These are phyloP conservation scores for Gonium pectorale DNA, from an alignment of 139 green algal species.

Conservation along the genomic window DNA sequence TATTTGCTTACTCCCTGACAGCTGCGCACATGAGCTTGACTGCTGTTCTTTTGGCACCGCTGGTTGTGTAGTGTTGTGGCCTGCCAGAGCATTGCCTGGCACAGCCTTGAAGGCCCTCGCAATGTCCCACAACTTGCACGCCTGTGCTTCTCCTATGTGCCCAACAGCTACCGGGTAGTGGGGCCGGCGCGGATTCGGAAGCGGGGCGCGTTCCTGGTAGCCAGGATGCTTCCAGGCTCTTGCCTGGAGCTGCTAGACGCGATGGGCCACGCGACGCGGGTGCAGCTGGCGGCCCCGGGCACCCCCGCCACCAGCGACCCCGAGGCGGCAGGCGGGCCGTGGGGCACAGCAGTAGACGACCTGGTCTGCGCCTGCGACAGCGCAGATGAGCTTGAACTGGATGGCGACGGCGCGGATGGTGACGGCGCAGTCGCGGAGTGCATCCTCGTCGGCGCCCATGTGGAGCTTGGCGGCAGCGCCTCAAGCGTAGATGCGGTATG, in stretches of 20 bases:
- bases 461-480: slow-evolving; percentile 34
- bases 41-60: too few species aligned
- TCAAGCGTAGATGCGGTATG: slow-evolving; percentile 26
- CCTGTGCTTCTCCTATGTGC: too few species aligned
- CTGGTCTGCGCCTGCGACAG: background rate
- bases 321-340: background rate
- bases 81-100: too few species aligned
- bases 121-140: too few species aligned
- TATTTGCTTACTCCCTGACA: background rate
- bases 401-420: background rate
- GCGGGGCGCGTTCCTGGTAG: slow-evolving; percentile 18
- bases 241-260: slow-evolving; percentile 7
- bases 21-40: too few species aligned
- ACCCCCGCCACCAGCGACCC: background rate
- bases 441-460: slow-evolving; percentile 19
- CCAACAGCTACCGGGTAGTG: slow-evolving; percentile 23
- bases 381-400: background rate
- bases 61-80: too few species aligned
- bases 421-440: slow-evolving; percentile 23
- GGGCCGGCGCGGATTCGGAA: slow-evolving; percentile 9
- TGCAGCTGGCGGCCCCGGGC: background rate
- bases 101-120: too few species aligned
- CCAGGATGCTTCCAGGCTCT: slow-evolving; percentile 3
- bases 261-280: too few species aligned
- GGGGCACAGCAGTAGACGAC: background rate